Evolutionary conservation across 2,329 filamentous ascomycete genomes (phyloP).

Genomic region (Alternaria infectoria): DNA sequence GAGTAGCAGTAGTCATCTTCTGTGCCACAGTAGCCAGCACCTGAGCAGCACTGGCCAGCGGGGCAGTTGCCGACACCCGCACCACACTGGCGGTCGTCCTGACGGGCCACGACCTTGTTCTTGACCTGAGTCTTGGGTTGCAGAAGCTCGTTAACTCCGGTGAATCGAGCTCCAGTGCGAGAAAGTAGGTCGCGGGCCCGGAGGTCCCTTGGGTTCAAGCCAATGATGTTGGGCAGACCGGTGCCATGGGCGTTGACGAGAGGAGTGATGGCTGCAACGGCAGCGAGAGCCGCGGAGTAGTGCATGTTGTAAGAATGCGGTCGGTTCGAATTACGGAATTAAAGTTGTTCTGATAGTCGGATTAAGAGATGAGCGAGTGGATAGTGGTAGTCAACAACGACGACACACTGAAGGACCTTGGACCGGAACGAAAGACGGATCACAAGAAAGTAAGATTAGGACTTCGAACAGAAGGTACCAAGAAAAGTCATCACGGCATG

Average conservation of each 20-base stretch:
- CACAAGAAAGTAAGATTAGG: conserved; percentile 24
- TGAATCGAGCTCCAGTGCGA: conserved; percentile 33
- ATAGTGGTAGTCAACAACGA: conserved; percentile 34
- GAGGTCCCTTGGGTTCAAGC: conserved; percentile 43
- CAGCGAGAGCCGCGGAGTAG: conserved; percentile 41
- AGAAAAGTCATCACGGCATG: conserved; percentile 10
- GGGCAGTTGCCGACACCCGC: conserved; percentile 36
- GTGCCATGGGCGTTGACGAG: conserved; percentile 41
- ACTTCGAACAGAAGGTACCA: conserved; percentile 20
- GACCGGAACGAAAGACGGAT: conserved; percentile 22
- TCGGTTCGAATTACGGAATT: conserved; percentile 34
- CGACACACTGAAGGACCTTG: conserved; percentile 37
- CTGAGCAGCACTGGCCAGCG: conserved; percentile 46
- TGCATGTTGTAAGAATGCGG: conserved; percentile 33
- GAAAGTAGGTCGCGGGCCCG: conserved; percentile 43
- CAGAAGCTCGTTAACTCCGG: conserved; percentile 25
- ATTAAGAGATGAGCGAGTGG: conserved; percentile 38
- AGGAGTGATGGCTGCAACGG: conserved; percentile 36
- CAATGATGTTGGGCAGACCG: conserved; percentile 41
- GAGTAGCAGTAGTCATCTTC: conserved; percentile 63
- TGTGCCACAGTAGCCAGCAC: conserved; percentile 58
- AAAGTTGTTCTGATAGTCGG: conserved; percentile 9
- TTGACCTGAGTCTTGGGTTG: conserved; percentile 11
- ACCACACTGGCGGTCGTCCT: conserved; percentile 45
- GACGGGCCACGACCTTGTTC: conserved; percentile 33